phyloP scores from a whole-genome alignment of 768 basidiomycete species.

The Heimioporus sp. region DNA sequence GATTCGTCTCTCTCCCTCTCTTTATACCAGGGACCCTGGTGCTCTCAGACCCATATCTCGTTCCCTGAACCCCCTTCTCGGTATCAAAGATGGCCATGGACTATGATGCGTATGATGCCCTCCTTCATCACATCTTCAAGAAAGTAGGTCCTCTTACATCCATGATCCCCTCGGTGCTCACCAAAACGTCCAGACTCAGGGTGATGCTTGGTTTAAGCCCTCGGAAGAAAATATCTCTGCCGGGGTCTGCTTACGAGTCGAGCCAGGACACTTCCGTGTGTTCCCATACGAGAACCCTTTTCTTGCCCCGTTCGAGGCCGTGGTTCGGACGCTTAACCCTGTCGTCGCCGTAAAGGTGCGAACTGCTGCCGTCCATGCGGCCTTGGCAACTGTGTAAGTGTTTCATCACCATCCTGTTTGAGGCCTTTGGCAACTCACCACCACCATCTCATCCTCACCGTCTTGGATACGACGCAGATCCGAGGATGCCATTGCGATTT shows the following conservation, averaged over 20 bases:
- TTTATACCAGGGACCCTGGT: too few species aligned
- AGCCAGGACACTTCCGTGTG: slow-evolving; percentile 67
- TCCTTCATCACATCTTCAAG: slow-evolving; percentile 78
- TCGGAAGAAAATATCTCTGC: slow-evolving; percentile 79
- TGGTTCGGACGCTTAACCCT: slow-evolving; percentile 72
- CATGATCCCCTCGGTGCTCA: neutral
- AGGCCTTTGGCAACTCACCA: slow-evolving; percentile 1
- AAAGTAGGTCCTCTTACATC: slow-evolving; percentile 41
- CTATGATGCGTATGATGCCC: slow-evolving; percentile 80
- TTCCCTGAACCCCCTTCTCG: neutral
- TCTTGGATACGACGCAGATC: slow-evolving; percentile 34
- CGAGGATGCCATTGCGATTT: slow-evolving; percentile 59
- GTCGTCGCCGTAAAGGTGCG: slow-evolving; percentile 82
- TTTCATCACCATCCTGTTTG: neutral
- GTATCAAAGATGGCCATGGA: slow-evolving; percentile 29
- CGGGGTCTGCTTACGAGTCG: slow-evolving; percentile 73
- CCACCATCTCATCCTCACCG: neutral
- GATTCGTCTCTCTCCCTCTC: neutral
- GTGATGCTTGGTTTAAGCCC: slow-evolving; percentile 85
- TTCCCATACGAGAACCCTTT: slow-evolving; percentile 86
- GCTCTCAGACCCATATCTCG: neutral
- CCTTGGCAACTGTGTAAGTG: slow-evolving; percentile 65
- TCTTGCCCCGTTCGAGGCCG: slow-evolving; percentile 80
- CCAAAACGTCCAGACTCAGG: slow-evolving; percentile 54
- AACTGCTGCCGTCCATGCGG: slow-evolving; percentile 78